A percentile compares a stretch with the other conserved stretches of the same genome.
These are phyloP conservation scores for Entomortierella parvispora DNA, from an alignment of 192 early-diverging fungal genomes.

Conservation along the genomic window DNA sequence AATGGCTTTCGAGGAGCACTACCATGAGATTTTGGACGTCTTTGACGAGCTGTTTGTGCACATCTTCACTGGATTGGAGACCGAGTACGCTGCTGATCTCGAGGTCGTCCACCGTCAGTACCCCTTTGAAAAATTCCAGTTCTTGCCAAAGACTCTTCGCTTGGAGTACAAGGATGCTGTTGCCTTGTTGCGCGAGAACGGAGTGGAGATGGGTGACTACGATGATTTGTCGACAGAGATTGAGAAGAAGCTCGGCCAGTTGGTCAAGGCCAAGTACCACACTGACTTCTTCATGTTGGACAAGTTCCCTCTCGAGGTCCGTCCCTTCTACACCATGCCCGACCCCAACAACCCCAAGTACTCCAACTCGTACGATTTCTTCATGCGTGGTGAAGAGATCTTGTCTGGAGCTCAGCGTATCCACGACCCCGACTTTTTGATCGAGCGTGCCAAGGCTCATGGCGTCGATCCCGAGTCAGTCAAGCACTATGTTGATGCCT, in stretches of 20 bases:
- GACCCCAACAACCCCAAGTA: slow-evolving; percentile 88
- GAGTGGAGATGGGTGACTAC: slow-evolving; percentile 90
- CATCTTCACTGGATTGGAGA: slow-evolving; percentile 92
- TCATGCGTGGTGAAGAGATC: slow-evolving; percentile 99
- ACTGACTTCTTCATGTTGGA: slow-evolving; percentile 99
- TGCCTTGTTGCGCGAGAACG: slow-evolving; percentile 85
- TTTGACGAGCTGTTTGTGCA: slow-evolving; percentile 92
- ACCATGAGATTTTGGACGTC: slow-evolving; percentile 96
- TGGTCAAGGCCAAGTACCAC: slow-evolving; percentile 93
- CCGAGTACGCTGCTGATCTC: slow-evolving; percentile 83
- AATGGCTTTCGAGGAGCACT: slow-evolving; percentile 99
- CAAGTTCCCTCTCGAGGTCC: slow-evolving; percentile 96
- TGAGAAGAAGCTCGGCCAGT: slow-evolving; percentile 85
- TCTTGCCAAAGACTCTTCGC: slow-evolving; percentile 81
- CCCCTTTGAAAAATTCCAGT: slow-evolving; percentile 92
- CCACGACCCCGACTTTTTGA: slow-evolving; percentile 87
- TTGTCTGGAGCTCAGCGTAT: slow-evolving; percentile 99
- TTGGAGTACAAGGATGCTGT: slow-evolving; percentile 93
- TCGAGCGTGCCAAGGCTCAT: slow-evolving; percentile 80
- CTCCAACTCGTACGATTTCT: slow-evolving; percentile 99
- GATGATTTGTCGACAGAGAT: slow-evolving; percentile 93
- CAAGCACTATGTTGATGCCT: slow-evolving; percentile 92
- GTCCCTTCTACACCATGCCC: slow-evolving; percentile 99
- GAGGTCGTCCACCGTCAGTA: slow-evolving; percentile 89
- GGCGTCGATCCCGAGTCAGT: slow-evolving; percentile 84